Conservation (phyloP, 768 basidiomycete species). For the Podaxis sp. region DNA sequence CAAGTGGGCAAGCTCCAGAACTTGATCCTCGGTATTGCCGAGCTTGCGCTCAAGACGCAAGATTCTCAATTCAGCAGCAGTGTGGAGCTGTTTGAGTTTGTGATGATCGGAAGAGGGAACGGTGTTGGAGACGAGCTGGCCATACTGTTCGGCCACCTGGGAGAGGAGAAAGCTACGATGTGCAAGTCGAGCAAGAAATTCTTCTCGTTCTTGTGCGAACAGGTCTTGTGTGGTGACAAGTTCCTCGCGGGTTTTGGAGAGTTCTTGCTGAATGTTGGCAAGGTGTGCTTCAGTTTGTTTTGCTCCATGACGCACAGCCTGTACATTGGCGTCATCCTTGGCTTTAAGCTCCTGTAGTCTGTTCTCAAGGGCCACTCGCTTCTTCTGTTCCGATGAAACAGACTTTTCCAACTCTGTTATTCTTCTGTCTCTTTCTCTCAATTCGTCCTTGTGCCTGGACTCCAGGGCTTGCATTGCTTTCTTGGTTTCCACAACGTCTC, state of each 20-base stretch:
- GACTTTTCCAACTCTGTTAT: constrained; percentile 55
- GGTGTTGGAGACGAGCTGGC: constrained; percentile 40
- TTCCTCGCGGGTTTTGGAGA: constrained; percentile 26
- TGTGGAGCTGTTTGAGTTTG: constrained; percentile 36
- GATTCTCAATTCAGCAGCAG: constrained; percentile 29
- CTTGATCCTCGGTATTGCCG: constrained; percentile 63
- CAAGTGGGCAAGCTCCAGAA: constrained; percentile 57
- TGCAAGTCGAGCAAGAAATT: constrained; percentile 46
- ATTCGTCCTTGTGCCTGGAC: constrained; percentile 48
- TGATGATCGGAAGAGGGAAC: constrained; percentile 32
- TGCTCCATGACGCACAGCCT: constrained; percentile 27
- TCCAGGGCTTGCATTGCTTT: constrained; percentile 47
- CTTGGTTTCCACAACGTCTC: constrained; percentile 46
- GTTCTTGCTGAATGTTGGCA: constrained; percentile 30
- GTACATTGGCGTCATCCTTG: constrained; percentile 36
- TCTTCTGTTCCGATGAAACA: constrained; percentile 44
- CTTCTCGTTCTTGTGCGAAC: constrained; percentile 36
- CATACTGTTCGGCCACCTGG: constrained; percentile 51
- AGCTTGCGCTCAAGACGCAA: constrained; percentile 55
- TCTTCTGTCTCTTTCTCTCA: constrained; percentile 46
- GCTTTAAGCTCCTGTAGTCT: constrained; percentile 37
- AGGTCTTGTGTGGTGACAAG: constrained; percentile 27
- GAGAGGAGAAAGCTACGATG: constrained; percentile 41
- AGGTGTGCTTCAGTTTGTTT: constrained; percentile 33
- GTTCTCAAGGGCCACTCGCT: constrained; percentile 42